A percentile compares a stretch with the other conserved stretches of the same genome.
These are phyloP conservation scores for Usnea hakonensis DNA, from an alignment of 495 filamentous ascomycete species.

Conservation along the genomic window DNA sequence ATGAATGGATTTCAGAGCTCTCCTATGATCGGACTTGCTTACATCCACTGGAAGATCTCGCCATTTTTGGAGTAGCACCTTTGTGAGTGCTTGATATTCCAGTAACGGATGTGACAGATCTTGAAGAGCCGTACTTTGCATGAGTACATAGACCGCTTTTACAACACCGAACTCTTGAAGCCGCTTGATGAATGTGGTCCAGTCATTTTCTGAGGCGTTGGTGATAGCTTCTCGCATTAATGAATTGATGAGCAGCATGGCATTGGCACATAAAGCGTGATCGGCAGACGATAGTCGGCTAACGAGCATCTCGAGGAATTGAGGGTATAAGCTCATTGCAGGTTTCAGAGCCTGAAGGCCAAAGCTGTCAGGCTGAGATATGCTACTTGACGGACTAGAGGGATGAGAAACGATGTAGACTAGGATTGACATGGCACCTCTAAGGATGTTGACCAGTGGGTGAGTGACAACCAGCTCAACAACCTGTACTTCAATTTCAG, in stretches of 20 bases:
- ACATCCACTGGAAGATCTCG: conserved; percentile 74
- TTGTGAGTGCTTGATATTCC: conserved; percentile 90
- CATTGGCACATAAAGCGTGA: conserved; percentile 93
- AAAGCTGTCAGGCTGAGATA: conserved; percentile 49
- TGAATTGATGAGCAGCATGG: conserved; percentile 88
- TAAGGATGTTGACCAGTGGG: conserved; percentile 92
- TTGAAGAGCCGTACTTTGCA: conserved; percentile 90
- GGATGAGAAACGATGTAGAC: conserved; percentile 87
- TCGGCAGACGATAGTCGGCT: conserved; percentile 83
- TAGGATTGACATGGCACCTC: conserved; percentile 92
- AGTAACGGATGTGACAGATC: conserved; percentile 86
- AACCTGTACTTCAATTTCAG: conserved; percentile 43
- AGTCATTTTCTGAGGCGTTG: conserved; percentile 69
- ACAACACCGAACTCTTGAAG: conserved; percentile 92
- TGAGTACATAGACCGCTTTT: conserved; percentile 79
- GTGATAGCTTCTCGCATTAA: conserved; percentile 88
- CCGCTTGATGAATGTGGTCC: conserved; percentile 90
- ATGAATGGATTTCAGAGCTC: conserved; percentile 77
- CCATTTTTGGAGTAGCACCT: conserved; percentile 86
- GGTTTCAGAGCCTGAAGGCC: conserved; percentile 89
- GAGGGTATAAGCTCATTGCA: conserved; percentile 79
- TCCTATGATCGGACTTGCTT: conserved; percentile 79
- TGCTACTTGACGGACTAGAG: conserved; percentile 37
- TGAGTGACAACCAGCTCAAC: conserved; percentile 93
- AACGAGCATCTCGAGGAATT: conserved; percentile 92